These are phyloP conservation scores for Corynascus novoguineensis DNA, from an alignment of 495 filamentous ascomycete genomes.

Conservation along the genomic window DNA sequence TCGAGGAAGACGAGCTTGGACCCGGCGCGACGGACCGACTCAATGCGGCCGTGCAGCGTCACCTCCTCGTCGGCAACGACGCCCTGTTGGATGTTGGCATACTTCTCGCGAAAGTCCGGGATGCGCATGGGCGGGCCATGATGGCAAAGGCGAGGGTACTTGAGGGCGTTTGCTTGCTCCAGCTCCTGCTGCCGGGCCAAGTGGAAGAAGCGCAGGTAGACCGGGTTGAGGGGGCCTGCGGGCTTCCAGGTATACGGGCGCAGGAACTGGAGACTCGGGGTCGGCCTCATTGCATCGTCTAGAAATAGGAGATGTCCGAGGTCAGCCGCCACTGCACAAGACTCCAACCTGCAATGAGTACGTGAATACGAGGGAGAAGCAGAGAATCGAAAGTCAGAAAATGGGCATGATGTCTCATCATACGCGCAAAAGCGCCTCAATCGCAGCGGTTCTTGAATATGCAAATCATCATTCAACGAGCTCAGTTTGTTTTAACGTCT, in stretches of 20 bases:
- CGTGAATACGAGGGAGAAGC: not conserved
- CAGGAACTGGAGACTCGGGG: slow-evolving; percentile 44
- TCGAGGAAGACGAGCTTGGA: slow-evolving; percentile 81
- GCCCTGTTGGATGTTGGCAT: slow-evolving; percentile 22
- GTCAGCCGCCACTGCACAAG: not conserved
- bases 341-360: not conserved
- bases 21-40: slow-evolving; percentile 39
- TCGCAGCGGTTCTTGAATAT: slow-evolving; percentile 87
- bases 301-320: not conserved
- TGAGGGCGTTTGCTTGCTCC: slow-evolving; percentile 32
- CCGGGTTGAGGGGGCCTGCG: slow-evolving; percentile 16
- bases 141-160: slow-evolving; percentile 36
- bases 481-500: not conserved
- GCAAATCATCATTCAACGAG: slow-evolving; percentile 41
- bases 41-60: slow-evolving; percentile 43
- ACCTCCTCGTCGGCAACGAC: slow-evolving; percentile 36
- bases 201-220: slow-evolving; percentile 45
- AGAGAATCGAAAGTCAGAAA: slow-evolving; percentile 40
- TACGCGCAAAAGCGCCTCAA: slow-evolving; percentile 64
- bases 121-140: slow-evolving; percentile 29
- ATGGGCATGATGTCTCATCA: slow-evolving; percentile 57
- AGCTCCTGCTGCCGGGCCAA: slow-evolving; percentile 30
- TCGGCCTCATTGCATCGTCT: slow-evolving; percentile 36
- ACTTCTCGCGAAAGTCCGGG: slow-evolving; percentile 38
- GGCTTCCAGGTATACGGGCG: slow-evolving; percentile 46